Evolutionary conservation across 2,329 filamentous ascomycete species (phyloP), one percentile per base, ranked within the genome.

Genomic region (Stagonosporopsis rhizophila): DNA sequence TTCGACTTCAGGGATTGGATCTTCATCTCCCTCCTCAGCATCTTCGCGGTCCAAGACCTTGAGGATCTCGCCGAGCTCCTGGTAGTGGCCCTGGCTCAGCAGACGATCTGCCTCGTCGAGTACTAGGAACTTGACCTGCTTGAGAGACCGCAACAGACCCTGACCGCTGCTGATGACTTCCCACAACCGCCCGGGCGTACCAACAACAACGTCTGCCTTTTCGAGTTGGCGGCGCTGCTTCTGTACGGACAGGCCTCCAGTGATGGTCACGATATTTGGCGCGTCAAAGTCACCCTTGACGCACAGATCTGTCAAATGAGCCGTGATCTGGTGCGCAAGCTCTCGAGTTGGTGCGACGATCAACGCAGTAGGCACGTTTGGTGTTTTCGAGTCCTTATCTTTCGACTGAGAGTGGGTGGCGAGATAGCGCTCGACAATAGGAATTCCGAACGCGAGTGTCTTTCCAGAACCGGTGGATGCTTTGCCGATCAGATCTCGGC

Each of bases 391-490:
- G 3, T 45, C 79, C 22, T 79, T 74, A 23, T 73, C 55, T 74
- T 75, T 60, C 28, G 57, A 22, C 35, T 58, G 52, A 71, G 71
- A 57, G 85, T 58, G 55, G 5, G 62, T 60, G 11, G 66, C 83
- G 6, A 99, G 78, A 82, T 89, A 97, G 52, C 85, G 83, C 75
- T 99, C 93, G 9, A 98, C 81, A 52, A 99, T 95, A 0, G 95
- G 95, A 60, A 99, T 92, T 1, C 89, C 92, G 75, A 96, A 99
- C 0, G 95, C 94, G 40, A 99, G 80, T 0, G 95, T 99, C 78
- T 99, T 99, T 66, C 95, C 95, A 14, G 95, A 98, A 63, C 95
- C 95, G 0, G 95, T 99, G 11, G 94, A 89, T 2, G 95, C 95
- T 78, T 99, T 99, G 38, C 95, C 95, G 61, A 99, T 90, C 15